A percentile compares a stretch with the other conserved stretches of the same genome.
These are phyloP conservation scores for Nicotiana sylvestris DNA, from an alignment of 257 asterid species.

Conservation along the genomic window DNA sequence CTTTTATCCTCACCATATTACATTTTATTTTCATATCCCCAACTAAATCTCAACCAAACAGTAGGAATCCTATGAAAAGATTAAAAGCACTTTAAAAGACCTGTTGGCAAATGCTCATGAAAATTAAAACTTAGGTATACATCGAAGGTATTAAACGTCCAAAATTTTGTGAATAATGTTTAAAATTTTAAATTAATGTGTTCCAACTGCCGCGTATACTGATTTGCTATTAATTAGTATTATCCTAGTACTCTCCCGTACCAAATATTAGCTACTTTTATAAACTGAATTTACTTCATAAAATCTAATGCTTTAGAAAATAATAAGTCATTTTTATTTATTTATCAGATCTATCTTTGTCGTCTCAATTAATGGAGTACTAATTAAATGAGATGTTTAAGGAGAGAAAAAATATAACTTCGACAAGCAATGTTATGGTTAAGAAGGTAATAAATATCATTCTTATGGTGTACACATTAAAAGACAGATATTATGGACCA, in stretches of 20 bases:
- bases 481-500: too few relatives aligned
- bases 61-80: slow-evolving; percentile 39
- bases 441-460: too few relatives aligned
- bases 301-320: background rate
- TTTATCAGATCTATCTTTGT: too few relatives aligned
- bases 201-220: background rate
- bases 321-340: too few relatives aligned
- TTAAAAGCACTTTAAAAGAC: background rate
- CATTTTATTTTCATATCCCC: background rate
- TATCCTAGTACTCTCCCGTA: background rate
- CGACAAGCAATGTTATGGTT: too few relatives aligned
- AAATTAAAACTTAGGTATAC: background rate
- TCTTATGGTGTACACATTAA: too few relatives aligned
- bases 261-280: background rate
- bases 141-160: background rate
- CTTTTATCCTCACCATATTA: background rate
- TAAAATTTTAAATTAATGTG: background rate
- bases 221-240: background rate
- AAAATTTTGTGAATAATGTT: background rate
- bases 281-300: background rate
- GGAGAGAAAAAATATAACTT: too few relatives aligned
- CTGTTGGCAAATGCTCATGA: background rate
- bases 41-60: slow-evolving; percentile 42
- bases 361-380: too few relatives aligned
- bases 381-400: too few relatives aligned